Conservation (phyloP, 768 basidiomycete genomes). For the Chalciporus piperatus region DNA sequence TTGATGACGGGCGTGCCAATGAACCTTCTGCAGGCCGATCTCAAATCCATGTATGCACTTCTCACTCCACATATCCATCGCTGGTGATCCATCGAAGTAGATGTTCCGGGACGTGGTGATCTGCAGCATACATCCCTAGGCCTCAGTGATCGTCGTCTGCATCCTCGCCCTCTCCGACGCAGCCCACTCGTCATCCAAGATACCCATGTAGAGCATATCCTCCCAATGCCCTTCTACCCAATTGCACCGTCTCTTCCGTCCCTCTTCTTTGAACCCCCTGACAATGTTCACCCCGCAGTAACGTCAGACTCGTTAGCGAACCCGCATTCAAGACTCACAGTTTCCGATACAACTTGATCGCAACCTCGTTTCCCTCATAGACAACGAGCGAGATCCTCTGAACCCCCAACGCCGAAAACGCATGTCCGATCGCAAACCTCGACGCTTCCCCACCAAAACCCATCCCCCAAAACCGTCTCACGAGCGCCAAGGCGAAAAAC, state of each 20-base stretch:
- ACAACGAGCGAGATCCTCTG: slow-evolving; percentile 31
- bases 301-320: too few species aligned
- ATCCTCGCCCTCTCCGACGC: neutral
- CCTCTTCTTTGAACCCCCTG: slow-evolving; percentile 36
- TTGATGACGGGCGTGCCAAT: neutral
- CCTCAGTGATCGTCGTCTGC: neutral
- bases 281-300: neutral
- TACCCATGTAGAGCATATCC: slow-evolving; percentile 32
- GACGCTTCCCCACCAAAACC: slow-evolving; percentile 37
- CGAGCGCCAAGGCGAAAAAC: slow-evolving; percentile 17
- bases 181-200: slow-evolving; percentile 34
- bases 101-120: too few species aligned
- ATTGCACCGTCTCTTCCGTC: slow-evolving; percentile 27
- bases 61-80: neutral
- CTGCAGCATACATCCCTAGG: too few species aligned
- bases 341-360: slow-evolving; percentile 28
- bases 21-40: too few species aligned
- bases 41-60: neutral
- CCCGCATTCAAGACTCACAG: slow-evolving; percentile 21
- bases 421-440: slow-evolving; percentile 33
- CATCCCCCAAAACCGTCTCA: slow-evolving; percentile 29
- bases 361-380: slow-evolving; percentile 14
- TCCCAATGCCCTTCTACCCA: slow-evolving; percentile 35
- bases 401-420: slow-evolving; percentile 25
- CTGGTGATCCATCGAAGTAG: neutral